Evolutionary conservation across 2,329 filamentous ascomycete species (phyloP), one percentile per base, ranked within the genome.

Genomic region (Aspergillus ruber): DNA sequence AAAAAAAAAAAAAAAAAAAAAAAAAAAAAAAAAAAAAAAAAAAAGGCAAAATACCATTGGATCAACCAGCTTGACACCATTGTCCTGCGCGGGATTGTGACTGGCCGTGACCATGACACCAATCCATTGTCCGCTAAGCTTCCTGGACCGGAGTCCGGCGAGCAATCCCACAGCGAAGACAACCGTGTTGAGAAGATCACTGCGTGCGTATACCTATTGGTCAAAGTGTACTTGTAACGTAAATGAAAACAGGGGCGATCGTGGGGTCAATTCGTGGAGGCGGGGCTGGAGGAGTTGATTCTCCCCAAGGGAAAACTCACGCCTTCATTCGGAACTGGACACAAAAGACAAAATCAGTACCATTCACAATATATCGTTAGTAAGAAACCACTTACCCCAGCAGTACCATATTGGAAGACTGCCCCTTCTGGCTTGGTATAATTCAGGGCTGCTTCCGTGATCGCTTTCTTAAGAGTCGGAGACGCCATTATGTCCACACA

Each of bases 21-120:
- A n/a, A n/a, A n/a, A n/a, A n/a, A n/a, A n/a, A n/a, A n/a, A n/a
- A n/a, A n/a, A n/a, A n/a, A n/a, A n/a, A n/a, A n/a, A n/a, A n/a
- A n/a, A 32, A 36, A 18, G 15, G 25, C 17, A 25, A 60, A 63
- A 56, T 49, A 83, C 81, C 84, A 95, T 86, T 10, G 93, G 93
- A 69, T 98, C 93, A 54, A 98, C 89, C 58, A 98, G 82, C 79
- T 95, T 95, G 68, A 95, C 86, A 44, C 90, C 90, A 69, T 95
- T 95, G 72, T 95, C 90, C 59, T 82, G 79, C 29, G 90, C 85
- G 15, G 88, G 88, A 72, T 95, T 95, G 77, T 95, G 90, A 63
- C 88, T 94, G 53, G 90, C 90, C 38, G 90, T 95, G 68, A 95
- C 87, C 90, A 95, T 95, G 57, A 98, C 85, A 63, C 93, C 93